These are phyloP conservation scores for Fraxinus latifolia DNA, from an alignment of 305 asterid species.

Conservation along the genomic window DNA sequence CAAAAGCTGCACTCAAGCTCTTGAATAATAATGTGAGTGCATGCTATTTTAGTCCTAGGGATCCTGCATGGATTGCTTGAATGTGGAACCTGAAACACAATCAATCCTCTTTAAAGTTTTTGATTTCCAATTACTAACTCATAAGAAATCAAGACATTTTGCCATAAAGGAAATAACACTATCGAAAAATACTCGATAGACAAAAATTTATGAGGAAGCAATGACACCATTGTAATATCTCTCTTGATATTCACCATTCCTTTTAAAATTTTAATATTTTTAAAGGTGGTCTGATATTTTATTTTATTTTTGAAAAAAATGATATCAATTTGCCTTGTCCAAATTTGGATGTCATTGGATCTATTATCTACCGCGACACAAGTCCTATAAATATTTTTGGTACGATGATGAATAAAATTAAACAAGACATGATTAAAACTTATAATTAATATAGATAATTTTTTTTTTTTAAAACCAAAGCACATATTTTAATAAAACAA, in stretches of 20 bases:
- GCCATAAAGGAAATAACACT: background rate
- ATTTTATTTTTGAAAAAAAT: too few relatives aligned
- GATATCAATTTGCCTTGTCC: background rate
- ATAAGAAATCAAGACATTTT: background rate
- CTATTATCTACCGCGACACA: background rate
- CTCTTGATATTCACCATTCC: background rate
- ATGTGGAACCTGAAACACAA: background rate
- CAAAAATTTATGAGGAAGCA: background rate
- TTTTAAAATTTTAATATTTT: background rate
- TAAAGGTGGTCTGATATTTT: background rate
- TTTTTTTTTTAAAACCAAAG: background rate
- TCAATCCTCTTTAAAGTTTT: background rate
- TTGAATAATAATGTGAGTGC: conserved; percentile 52
- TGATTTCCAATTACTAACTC: background rate
- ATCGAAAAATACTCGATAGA: background rate
- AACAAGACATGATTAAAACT: background rate
- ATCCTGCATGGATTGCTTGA: conserved; percentile 68
- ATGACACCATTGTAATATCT: background rate
- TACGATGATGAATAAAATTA: background rate
- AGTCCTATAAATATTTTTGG: background rate
- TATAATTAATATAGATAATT: background rate
- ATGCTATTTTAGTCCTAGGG: conserved; percentile 58
- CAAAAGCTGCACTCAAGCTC: conserved; percentile 54
- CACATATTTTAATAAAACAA: background rate
- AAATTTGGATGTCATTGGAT: background rate